phyloP scores from a whole-genome alignment of 2,329 filamentous ascomycete species.

The Paramyrothecium roridum region DNA sequence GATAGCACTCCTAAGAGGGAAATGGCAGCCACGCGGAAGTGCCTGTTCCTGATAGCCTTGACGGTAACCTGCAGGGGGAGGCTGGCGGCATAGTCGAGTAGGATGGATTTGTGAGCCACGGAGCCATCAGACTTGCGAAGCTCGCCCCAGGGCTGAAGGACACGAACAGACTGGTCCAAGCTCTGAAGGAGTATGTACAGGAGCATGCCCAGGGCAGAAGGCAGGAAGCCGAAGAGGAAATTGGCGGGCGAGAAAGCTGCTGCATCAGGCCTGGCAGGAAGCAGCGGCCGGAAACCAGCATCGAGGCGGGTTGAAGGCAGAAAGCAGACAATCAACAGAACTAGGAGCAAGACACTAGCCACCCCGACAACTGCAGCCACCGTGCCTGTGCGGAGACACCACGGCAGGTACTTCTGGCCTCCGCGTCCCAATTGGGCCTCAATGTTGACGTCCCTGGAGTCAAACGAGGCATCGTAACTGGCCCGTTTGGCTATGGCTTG shows the following conservation, averaged over 20 bases:
- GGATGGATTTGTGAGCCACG: slow-evolving; percentile 59
- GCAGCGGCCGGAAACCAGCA: slow-evolving; percentile 67
- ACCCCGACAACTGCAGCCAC: slow-evolving; percentile 65
- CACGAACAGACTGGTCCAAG: slow-evolving; percentile 62
- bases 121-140: slow-evolving; percentile 56
- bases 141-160: slow-evolving; percentile 67
- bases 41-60: slow-evolving; percentile 55
- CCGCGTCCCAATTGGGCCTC: slow-evolving; percentile 20
- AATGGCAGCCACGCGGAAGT: slow-evolving; percentile 63
- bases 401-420: slow-evolving; percentile 66
- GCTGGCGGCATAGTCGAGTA: slow-evolving; percentile 68
- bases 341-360: slow-evolving; percentile 59
- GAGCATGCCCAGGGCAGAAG: slow-evolving; percentile 63
- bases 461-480: slow-evolving; percentile 26
- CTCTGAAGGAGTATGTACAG: slow-evolving; percentile 66
- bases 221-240: slow-evolving; percentile 80
- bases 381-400: slow-evolving; percentile 66
- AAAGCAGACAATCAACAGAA: slow-evolving; percentile 77
- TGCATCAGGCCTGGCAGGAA: slow-evolving; percentile 57
- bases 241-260: slow-evolving; percentile 80
- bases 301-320: slow-evolving; percentile 63
- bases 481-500: slow-evolving; percentile 20
- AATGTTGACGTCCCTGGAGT: slow-evolving; percentile 23
- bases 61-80: slow-evolving; percentile 58
- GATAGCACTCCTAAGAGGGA: slow-evolving; percentile 59